Percentiles rank a stretch among this genome's conserved stretches.
Evolutionary conservation across 768 basidiomycete genomes (phyloP).

Genomic region (Jaapia argillacea): DNA sequence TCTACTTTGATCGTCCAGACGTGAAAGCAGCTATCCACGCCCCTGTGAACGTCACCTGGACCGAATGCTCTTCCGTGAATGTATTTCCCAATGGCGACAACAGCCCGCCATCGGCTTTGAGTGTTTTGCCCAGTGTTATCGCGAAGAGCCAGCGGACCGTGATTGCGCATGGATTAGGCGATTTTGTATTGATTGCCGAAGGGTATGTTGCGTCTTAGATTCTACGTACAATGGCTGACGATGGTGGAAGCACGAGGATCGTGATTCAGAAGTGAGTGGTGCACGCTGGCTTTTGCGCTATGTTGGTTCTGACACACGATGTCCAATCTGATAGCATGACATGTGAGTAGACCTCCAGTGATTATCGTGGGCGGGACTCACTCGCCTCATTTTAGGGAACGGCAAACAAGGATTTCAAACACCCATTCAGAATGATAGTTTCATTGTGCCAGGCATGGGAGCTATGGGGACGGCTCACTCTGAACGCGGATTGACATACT

Average conservation of each 20-base stretch:
- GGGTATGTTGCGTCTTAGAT: slow-evolving; percentile 33
- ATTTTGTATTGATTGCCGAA: slow-evolving; percentile 65
- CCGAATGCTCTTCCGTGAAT: slow-evolving; percentile 45
- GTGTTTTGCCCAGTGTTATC: slow-evolving; percentile 64
- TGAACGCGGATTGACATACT: slow-evolving; percentile 60
- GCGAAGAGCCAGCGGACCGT: slow-evolving; percentile 63
- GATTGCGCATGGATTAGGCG: slow-evolving; percentile 63
- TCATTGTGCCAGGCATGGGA: slow-evolving; percentile 63
- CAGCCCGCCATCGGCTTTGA: slow-evolving; percentile 52
- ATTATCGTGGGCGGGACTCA: neutral
- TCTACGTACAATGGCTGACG: neutral
- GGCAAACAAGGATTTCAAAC: slow-evolving; percentile 67
- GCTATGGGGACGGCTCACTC: slow-evolving; percentile 53
- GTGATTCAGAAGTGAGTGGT: slow-evolving; percentile 29
- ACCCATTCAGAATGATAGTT: slow-evolving; percentile 53
- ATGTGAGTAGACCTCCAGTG: slow-evolving; percentile 17
- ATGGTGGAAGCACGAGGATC: slow-evolving; percentile 16
- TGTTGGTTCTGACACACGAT: neutral
- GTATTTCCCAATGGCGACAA: slow-evolving; percentile 56
- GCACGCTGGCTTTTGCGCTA: slow-evolving; percentile 1
- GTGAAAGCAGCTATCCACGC: slow-evolving; percentile 69
- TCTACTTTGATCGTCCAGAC: slow-evolving; percentile 63
- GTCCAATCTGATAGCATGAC: slow-evolving; percentile 23
- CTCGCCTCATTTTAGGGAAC: slow-evolving; percentile 28
- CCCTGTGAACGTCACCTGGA: slow-evolving; percentile 48